Evolutionary conservation across 805 yeast genomes (phyloP), one percentile per base, ranked within the genome.

Genomic region (Pichia gijzeniarum): DNA sequence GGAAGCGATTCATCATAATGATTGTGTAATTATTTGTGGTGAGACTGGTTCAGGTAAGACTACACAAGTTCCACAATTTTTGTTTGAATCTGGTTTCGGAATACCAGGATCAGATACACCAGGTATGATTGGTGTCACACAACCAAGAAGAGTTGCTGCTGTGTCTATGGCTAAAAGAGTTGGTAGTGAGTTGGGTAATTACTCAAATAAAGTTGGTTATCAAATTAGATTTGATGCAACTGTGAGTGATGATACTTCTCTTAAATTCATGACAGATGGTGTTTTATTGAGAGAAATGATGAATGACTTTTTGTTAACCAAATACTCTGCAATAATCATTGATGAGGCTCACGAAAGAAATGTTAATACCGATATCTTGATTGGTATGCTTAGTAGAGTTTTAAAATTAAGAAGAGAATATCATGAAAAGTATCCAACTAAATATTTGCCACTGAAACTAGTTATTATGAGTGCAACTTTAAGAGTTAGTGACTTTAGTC

Each of bases 41-140:
- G 98, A 90, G 57, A 93, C 99, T 1, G 99, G 99, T 56, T 89
- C 97, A 2, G 99, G 99, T 65, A 93, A 93, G 63, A 93, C 99
- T 1, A 93, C 99, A 0, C 99, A 93, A 65, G 90, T 93, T 5
- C 99, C 99, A 0, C 99, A 93, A 61, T 93, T 93, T 58, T 65
- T 93, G 38, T 88, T 80, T 59, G 99, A 93, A 64, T 79, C 95
- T 0, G 98, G 98, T 1, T 91, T 83, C 59, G 97, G 96, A 5
- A 62, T 67, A 37, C 53, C 61, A 6, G 72, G 73, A 7, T 68
- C 79, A 6, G 79, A 78, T 7, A 77, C 80, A 12, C 91, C 96
- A 0, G 98, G 98, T 1, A 84, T 91, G 90, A 87, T 93, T 56
- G 99, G 97, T 47, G 73, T 93, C 20, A 93, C 99, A 0, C 99